A percentile compares a stretch with the other conserved stretches of the same genome.
These are phyloP conservation scores for Phytophthora cactorum DNA, from an alignment of 352 stramenopile species.

Conservation along the genomic window DNA sequence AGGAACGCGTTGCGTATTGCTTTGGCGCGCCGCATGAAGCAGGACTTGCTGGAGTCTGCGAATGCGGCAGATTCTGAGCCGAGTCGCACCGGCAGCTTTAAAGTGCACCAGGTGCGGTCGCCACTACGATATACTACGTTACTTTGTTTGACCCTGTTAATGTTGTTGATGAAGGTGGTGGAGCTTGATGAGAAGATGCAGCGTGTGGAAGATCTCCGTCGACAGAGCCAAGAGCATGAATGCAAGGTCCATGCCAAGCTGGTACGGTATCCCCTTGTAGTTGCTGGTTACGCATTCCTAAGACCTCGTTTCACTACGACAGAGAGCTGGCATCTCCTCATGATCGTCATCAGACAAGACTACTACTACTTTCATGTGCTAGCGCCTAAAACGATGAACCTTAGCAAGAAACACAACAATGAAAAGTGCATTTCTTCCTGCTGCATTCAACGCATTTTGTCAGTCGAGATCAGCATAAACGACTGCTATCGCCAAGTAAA, in stretches of 20 bases:
- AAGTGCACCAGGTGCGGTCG: conserved; percentile 57
- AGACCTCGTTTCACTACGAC: background rate
- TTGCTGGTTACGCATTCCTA: background rate
- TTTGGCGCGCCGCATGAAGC: conserved; percentile 81
- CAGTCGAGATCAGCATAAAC: conserved; percentile 9
- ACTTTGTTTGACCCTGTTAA: conserved; percentile 2
- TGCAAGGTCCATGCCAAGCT: conserved; percentile 61
- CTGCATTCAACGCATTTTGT: conserved; percentile 12
- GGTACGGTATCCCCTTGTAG: conserved; percentile 24
- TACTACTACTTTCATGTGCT: no score
- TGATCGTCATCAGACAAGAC: background rate
- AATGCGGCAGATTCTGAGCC: conserved; percentile 26
- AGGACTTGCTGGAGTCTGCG: conserved; percentile 66
- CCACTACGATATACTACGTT: conserved; percentile 1
- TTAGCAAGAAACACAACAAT: conserved; percentile 3
- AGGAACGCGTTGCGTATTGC: conserved; percentile 74
- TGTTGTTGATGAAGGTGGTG: conserved; percentile 41
- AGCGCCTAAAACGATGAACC: no score
- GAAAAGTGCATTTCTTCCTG: conserved; percentile 33
- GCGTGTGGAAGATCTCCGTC: conserved; percentile 74
- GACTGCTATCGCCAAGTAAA: no score
- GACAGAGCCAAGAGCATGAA: conserved; percentile 68
- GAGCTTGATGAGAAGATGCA: conserved; percentile 84
- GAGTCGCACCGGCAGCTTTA: conserved; percentile 38
- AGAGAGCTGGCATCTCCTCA: conserved; percentile 22